Base-by-base conservation (phyloP, 1,139 yeast species). In the Nakaseomyces uthaithaninus region DNA sequence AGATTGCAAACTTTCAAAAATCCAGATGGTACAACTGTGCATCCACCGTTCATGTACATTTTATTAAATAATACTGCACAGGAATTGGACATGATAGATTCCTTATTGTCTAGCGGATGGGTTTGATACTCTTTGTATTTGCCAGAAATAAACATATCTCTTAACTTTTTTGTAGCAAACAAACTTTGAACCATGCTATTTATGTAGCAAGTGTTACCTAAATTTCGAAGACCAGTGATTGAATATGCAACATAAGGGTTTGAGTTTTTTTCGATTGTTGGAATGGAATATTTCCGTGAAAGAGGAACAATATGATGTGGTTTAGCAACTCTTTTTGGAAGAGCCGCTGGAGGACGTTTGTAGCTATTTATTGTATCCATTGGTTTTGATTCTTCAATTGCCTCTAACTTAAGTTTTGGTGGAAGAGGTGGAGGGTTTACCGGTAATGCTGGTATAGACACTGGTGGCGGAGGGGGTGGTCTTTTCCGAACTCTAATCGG, bases 121-220 rank as follows among this genome's bases (percentile, higher is more conserved):
- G 64, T 65, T 26, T 68, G 58, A 43, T 65, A 71, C 18, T 62
- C 58, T 37, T 67, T 69, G 53, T 66, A 74, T 30, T 60, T 63
- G 53, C 66, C 66, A 22, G 67, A 62, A 15, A 65, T 46, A 45
- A 75, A 74, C 10, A 75, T 54, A 10, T 58, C 53, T 40, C 72
- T 64, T 46, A 77, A 71, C 16, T 54, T 53, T 10, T 57, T 55
- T 0, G 81, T 62, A 0, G 80, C 82, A 52, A 79, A 75, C 7
- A 82, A 52, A 45, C 83, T 67, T 54, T 82, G 93, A 16, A 81
- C 58, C 45, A 79, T 76, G 54, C 81, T 74, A 55, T 80, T 81
- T 54, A 81, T 76, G 55, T 81, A 81, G 50, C 91, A 81, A 0
- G 86, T 77, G 18, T 80, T 77, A 0, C 87, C 87, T 58, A 78